Conservation (phyloP, 1,284 basidiomycete species). For the Trichosporon coremiiforme region DNA sequence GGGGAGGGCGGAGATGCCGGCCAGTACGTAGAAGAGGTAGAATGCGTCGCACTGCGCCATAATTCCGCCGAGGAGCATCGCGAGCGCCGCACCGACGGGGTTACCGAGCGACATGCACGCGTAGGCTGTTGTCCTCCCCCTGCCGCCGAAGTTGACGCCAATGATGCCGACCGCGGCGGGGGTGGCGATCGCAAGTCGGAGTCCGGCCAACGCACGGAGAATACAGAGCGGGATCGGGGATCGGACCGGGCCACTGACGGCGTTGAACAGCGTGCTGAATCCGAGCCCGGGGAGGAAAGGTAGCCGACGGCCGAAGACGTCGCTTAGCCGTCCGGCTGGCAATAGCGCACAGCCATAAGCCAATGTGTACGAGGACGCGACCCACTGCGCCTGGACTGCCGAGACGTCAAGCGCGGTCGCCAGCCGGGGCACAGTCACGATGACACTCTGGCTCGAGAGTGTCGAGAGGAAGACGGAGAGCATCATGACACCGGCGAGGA, state of each 20-base stretch:
- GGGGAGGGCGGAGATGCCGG: constrained; percentile 40
- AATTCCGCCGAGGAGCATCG: constrained; percentile 40
- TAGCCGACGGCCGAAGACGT: constrained; percentile 50
- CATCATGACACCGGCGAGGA: constrained; percentile 37
- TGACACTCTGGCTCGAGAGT: not conserved
- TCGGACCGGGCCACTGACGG: constrained; percentile 35
- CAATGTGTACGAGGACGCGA: constrained; percentile 53
- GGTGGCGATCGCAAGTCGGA: constrained; percentile 34
- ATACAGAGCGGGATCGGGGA: constrained; percentile 31
- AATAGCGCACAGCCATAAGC: constrained; percentile 54
- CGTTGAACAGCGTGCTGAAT: constrained; percentile 23
- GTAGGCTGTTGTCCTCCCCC: constrained; percentile 44
- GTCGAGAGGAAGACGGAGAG: constrained; percentile 33
- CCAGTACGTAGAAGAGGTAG: constrained; percentile 48
- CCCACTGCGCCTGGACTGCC: constrained; percentile 51
- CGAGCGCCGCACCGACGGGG: constrained; percentile 37
- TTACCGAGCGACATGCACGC: constrained; percentile 41
- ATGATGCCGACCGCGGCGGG: constrained; percentile 47
- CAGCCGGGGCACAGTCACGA: constrained; percentile 50
- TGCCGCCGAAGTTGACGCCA: constrained; percentile 44
- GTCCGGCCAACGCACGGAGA: constrained; percentile 34
- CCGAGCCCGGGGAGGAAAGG: constrained; percentile 50
- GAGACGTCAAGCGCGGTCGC: constrained; percentile 42
- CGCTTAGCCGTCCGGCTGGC: constrained; percentile 52
- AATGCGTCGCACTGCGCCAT: constrained; percentile 29